Evolutionary conservation across 768 basidiomycete genomes (phyloP), one percentile per base, ranked within the genome.

Genomic region (Dictyophora rubrovolvata): DNA sequence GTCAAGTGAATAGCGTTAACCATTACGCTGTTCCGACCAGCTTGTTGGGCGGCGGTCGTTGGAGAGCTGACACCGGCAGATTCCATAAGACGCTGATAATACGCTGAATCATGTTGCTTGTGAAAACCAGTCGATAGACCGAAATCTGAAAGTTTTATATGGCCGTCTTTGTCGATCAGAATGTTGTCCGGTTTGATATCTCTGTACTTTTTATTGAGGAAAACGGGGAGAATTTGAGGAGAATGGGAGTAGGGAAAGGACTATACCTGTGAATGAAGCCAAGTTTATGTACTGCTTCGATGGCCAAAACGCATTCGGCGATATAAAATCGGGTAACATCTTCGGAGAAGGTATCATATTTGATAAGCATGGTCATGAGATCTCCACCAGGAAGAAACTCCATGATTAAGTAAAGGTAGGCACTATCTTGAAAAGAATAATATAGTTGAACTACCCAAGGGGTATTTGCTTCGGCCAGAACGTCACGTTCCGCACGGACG

Each of bases 181-280:
- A 99, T 96, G 69, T 99, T 99, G 73, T 99, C 95, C 17, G 95
- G 95, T 73, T 99, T 99, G 73, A 99, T 98, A 69, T 99, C 95
- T 64, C 95, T 95, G 71, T 35, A 23, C 51, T 23, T 56, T 37
- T 48, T 21, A 55, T 28, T 35, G 54, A 18, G 23, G 35, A 37
- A 42, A 36, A 7, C 1, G 35, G 14, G 36, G 34, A 17, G 16
- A 17, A 8, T 16, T 22, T 10, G 18, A 54, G 22, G 12, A 9
- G 23, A 9, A 21, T n/a, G 22, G 5, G 11, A 9, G 33, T 54
- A 22, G 20, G 20, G 12, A 33, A 12, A 37, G 11, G 54, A 18
- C 64, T 86, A 53, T 61, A 91, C 93, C 94, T 87, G 71, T 98
- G 96, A 63, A 98, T 98, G 71, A 98, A 98, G 0, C 95, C 96